phyloP scores from a whole-genome alignment of 768 basidiomycete genomes.

The Phaeotremella fagi region DNA sequence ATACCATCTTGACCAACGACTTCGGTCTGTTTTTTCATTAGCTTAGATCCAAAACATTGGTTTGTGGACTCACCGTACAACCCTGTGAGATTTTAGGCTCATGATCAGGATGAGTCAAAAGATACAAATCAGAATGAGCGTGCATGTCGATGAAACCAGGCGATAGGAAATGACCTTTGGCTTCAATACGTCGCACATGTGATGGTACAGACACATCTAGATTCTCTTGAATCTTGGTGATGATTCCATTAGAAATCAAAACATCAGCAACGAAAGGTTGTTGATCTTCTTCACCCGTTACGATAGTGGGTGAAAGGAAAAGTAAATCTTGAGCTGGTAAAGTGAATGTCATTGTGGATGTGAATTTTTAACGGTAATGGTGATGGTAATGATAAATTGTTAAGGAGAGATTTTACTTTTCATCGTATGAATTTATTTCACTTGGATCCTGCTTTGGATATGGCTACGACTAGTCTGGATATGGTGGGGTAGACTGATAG shows the following conservation, averaged over 20 bases:
- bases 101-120: constrained; percentile 40
- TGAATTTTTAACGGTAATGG: too few relatives aligned
- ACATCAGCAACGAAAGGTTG: constrained; percentile 34
- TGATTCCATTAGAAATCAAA: constrained; percentile 26
- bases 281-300: constrained; percentile 27
- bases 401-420: too few relatives aligned
- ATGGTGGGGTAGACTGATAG: too few relatives aligned
- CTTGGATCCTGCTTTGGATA: too few relatives aligned
- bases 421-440: too few relatives aligned
- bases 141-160: constrained; percentile 48
- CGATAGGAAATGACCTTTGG: constrained; percentile 26
- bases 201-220: neutral
- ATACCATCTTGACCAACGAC: constrained; percentile 47
- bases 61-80: constrained; percentile 42
- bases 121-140: constrained; percentile 44
- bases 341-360: too few relatives aligned
- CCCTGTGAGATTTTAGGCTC: constrained; percentile 44
- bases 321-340: constrained; percentile 2
- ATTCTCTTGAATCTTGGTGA: constrained; percentile 16
- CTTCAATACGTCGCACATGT: constrained; percentile 8
- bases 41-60: neutral
- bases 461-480: too few relatives aligned
- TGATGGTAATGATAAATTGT: too few relatives aligned
- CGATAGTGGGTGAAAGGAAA: constrained; percentile 32
- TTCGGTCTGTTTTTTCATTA: too few relatives aligned